These are phyloP conservation scores for Pyrenopolyporus hunteri DNA, from an alignment of 495 filamentous ascomycete genomes.

Conservation along the genomic window DNA sequence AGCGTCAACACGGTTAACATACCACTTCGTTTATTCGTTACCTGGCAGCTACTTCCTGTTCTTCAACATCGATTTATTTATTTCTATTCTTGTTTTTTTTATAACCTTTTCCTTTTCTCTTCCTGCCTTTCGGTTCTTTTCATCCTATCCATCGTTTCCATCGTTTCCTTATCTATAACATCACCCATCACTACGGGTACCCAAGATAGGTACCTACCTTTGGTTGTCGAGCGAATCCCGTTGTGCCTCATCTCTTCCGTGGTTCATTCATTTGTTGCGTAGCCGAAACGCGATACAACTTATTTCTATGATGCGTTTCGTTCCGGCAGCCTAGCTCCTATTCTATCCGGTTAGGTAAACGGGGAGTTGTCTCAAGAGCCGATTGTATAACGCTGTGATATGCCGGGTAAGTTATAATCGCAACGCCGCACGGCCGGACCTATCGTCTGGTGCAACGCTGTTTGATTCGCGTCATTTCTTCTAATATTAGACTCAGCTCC, in stretches of 20 bases:
- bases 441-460: not conserved
- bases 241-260: conserved; percentile 6
- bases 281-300: not conserved
- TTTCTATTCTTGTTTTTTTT: too few relatives aligned
- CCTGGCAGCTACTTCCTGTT: too few relatives aligned
- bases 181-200: too few relatives aligned
- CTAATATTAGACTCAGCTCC: conserved; percentile 42
- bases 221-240: too few relatives aligned
- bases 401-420: conserved; percentile 27
- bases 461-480: not conserved
- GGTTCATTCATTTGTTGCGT: not conserved
- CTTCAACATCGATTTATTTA: too few relatives aligned
- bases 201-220: too few relatives aligned
- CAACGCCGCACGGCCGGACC: not conserved
- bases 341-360: too few relatives aligned
- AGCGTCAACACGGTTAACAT: conserved; percentile 1
- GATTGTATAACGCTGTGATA: conserved; percentile 8
- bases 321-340: not conserved
- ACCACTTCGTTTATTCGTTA: conserved; percentile 23
- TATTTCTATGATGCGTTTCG: conserved; percentile 2
- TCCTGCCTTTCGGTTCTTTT: too few relatives aligned
- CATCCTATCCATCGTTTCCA: too few relatives aligned
- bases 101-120: too few relatives aligned
- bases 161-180: too few relatives aligned
- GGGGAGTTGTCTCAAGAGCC: not conserved